Evolutionary conservation across 345 rosid species (phyloP).

Genomic region (thale cress (Arabidopsis thaliana)): TAIR10.1 NC_003076.8:23958001-23958500

Average conservation of each 20-base stretch:
- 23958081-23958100: background rate
- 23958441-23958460: background rate
- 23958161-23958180: constrained; percentile 65
- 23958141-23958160: background rate
- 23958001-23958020: background rate
- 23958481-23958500: background rate
- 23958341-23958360: constrained; percentile 89
- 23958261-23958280: background rate
- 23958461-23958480: constrained; percentile 1
- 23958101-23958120: background rate
- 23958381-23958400: constrained; percentile 89
- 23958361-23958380: constrained; percentile 93
- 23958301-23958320: background rate
- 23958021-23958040: background rate
- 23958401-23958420: constrained; percentile 94
- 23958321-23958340: constrained; percentile 67
- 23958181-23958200: constrained; percentile 87
- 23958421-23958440: constrained; percentile 47
- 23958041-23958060: background rate
- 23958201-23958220: constrained; percentile 92
- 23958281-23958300: constrained; percentile 7
- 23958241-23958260: background rate
- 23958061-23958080: background rate
- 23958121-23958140: background rate
- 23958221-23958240: constrained; percentile 96